Evolutionary conservation across 1,284 basidiomycete species (phyloP).

Genomic region (Amylostereum areolatum): DNA sequence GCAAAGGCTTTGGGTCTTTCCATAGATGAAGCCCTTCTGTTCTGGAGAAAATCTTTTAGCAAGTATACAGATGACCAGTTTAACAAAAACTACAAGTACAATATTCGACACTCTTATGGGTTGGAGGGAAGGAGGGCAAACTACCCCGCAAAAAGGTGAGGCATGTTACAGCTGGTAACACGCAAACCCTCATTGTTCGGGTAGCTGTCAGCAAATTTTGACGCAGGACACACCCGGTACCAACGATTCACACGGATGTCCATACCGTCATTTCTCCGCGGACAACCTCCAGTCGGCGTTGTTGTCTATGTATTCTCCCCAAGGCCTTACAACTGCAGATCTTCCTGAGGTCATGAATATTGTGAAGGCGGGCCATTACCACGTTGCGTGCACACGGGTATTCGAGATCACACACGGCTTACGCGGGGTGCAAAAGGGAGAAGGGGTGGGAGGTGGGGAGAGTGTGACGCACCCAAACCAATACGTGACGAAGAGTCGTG

Average conservation of each 20-base stretch:
- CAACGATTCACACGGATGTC: constrained; percentile 86
- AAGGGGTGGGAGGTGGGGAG: constrained; percentile 85
- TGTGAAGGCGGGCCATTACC: constrained; percentile 84
- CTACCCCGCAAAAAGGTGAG: constrained; percentile 87
- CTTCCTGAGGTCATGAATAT: constrained; percentile 82
- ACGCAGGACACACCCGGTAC: constrained; percentile 70
- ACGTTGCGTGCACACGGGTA: constrained; percentile 95
- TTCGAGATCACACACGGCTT: constrained; percentile 89
- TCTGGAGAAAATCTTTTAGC: constrained; percentile 89
- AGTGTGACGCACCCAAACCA: constrained; percentile 95
- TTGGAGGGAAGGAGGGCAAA: constrained; percentile 93
- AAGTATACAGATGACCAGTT: constrained; percentile 90
- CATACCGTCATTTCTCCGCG: constrained; percentile 86
- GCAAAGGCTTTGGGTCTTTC: constrained; percentile 84
- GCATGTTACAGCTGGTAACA: background rate
- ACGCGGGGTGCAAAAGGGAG: constrained; percentile 79
- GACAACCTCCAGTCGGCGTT: constrained; percentile 84
- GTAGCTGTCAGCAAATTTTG: constrained; percentile 88
- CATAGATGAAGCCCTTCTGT: constrained; percentile 90
- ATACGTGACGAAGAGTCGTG: constrained; percentile 65
- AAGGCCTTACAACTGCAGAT: constrained; percentile 59
- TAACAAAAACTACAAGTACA: constrained; percentile 97
- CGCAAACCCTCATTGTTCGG: constrained; percentile 1
- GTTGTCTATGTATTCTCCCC: constrained; percentile 65
- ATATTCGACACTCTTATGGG: constrained; percentile 94